Conservation (phyloP, 495 filamentous ascomycete species). For the Podospora sp. region DNA sequence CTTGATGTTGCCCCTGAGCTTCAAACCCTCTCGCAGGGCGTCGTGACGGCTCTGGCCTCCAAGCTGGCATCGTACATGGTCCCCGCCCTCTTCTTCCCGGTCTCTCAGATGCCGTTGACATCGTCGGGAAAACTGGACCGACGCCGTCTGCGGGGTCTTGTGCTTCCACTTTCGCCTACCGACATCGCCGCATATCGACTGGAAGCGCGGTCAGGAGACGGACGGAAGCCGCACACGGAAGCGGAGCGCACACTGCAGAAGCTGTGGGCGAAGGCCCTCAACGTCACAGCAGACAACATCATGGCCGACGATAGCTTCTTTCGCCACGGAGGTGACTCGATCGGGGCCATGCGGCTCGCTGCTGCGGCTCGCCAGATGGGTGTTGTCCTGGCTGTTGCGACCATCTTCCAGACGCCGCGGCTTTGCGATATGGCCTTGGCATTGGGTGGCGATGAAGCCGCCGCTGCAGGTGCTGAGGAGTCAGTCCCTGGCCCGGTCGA, state of each 20-base stretch:
- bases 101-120: conserved; percentile 53
- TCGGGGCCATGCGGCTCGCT: conserved; percentile 70
- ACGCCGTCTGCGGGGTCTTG: conserved; percentile 23
- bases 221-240: conserved; percentile 17
- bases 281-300: conserved; percentile 38
- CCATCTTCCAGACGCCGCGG: conserved; percentile 51
- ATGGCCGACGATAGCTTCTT: conserved; percentile 63
- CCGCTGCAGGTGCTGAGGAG: neutral
- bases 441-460: neutral
- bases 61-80: conserved; percentile 53
- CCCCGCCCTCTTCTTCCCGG: conserved; percentile 53
- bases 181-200: conserved; percentile 21
- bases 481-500: conserved; percentile 13
- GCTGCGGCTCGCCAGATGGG: conserved; percentile 54
- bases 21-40: conserved; percentile 4
- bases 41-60: conserved; percentile 10
- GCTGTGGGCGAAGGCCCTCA: conserved; percentile 38
- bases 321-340: conserved; percentile 67
- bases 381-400: conserved; percentile 56
- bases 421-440: conserved; percentile 49
- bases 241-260: conserved; percentile 33
- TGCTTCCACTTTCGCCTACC: neutral
- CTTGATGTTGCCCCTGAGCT: conserved; percentile 20
- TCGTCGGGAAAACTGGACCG: conserved; percentile 57
- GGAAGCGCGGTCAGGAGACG: neutral